phyloP scores from a whole-genome alignment of 805 yeast species.

The Schwanniomyces yamadae region DNA sequence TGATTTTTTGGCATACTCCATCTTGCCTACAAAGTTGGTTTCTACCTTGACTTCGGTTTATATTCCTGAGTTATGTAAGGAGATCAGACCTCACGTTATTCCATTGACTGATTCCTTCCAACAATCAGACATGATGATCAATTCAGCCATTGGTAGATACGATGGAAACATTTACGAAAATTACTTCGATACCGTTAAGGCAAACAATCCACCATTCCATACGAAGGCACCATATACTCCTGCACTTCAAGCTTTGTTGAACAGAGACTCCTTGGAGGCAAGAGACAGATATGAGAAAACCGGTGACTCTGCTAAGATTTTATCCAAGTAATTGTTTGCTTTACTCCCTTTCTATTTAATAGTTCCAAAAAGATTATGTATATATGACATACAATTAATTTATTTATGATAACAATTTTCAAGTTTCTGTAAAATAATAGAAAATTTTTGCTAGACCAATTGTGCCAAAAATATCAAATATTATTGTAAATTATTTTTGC shows the following conservation, averaged over 20 bases:
- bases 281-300: constrained; percentile 40
- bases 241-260: constrained; percentile 40
- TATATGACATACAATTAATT: too few species aligned
- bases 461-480: too few species aligned
- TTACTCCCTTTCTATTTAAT: too few species aligned
- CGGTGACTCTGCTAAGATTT: constrained; percentile 31
- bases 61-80: constrained; percentile 33
- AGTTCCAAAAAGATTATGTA: too few species aligned
- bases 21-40: constrained; percentile 30
- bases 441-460: too few species aligned
- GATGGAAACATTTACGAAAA: constrained; percentile 46
- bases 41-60: constrained; percentile 23
- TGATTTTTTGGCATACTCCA: constrained; percentile 37
- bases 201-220: constrained; percentile 30
- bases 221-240: constrained; percentile 43
- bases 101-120: constrained; percentile 45
- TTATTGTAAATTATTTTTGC: too few species aligned
- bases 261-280: constrained; percentile 33
- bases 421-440: too few species aligned
- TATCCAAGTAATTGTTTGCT: constrained; percentile 29
- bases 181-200: constrained; percentile 37
- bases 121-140: constrained; percentile 42
- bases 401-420: too few species aligned
- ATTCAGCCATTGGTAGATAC: constrained; percentile 42
- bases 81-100: constrained; percentile 40